Evolutionary conservation across 345 rosid species (phyloP).

Genomic region (Physaria fendleri): DNA sequence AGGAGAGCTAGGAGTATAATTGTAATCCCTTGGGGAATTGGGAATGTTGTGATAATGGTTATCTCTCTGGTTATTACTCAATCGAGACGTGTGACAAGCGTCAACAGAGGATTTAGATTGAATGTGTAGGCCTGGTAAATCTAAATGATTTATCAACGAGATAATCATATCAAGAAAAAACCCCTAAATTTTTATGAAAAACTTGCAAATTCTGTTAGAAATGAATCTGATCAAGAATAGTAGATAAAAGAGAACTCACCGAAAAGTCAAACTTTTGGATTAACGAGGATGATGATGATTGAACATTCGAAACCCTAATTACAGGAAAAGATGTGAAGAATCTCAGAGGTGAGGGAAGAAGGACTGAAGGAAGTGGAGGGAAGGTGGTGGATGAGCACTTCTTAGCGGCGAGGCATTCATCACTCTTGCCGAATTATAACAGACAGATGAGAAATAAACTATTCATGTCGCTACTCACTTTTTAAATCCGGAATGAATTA

Average conservation of each 20-base stretch:
- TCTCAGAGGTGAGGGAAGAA: background rate
- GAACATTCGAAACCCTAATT: background rate
- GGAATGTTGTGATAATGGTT: slow-evolving; percentile 19
- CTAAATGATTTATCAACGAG: background rate
- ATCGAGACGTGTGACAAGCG: slow-evolving; percentile 6
- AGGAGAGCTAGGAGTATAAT: slow-evolving; percentile 28
- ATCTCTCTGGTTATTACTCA: slow-evolving; percentile 26
- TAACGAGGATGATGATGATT: background rate
- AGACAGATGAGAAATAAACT: slow-evolving; percentile 8
- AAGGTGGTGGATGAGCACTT: slow-evolving; percentile 23
- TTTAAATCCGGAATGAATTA: too few species aligned
- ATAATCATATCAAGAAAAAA: background rate
- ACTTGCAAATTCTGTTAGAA: background rate
- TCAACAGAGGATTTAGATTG: background rate
- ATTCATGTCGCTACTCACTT: slow-evolving; percentile 17
- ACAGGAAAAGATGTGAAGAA: background rate
- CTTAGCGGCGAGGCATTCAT: slow-evolving; percentile 22
- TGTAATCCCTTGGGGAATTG: slow-evolving; percentile 29
- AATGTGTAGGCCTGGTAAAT: background rate
- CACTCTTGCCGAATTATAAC: slow-evolving; percentile 4
- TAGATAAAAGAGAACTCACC: slow-evolving; percentile 8
- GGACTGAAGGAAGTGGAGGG: background rate
- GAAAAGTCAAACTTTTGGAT: background rate
- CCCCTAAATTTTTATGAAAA: background rate
- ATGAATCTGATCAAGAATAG: slow-evolving; percentile 9